phyloP scores from a whole-genome alignment of 2,329 filamentous ascomycete species.

The Penicillium digitatum region DNA sequence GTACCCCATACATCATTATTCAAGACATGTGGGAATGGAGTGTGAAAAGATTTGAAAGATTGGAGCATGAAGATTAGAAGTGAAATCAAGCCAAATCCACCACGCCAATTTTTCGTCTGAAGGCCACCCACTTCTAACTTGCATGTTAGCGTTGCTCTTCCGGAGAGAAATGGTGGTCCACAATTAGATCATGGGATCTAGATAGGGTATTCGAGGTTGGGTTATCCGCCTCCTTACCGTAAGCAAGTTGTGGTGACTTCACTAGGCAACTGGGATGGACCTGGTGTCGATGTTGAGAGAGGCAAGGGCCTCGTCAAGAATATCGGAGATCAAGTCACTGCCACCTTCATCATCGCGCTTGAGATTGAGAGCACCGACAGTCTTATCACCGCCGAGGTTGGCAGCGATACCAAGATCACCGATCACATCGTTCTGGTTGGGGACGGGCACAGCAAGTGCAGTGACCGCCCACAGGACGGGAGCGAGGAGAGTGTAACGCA shows the following conservation, averaged over 20 bases:
- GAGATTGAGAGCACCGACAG: background rate
- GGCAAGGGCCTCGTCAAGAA: background rate
- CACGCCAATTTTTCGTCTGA: background rate
- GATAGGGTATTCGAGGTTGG: background rate
- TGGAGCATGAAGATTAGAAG: background rate
- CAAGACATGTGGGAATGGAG: background rate
- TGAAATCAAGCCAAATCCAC: background rate
- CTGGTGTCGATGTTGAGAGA: background rate
- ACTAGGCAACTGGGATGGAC: background rate
- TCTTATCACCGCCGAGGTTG: background rate
- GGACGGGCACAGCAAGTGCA: slow-evolving; percentile 7
- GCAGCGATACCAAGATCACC: background rate
- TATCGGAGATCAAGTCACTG: background rate
- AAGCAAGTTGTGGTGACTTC: background rate
- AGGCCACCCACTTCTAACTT: background rate
- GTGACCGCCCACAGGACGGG: slow-evolving; percentile 2
- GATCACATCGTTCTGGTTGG: background rate
- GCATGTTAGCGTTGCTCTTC: background rate
- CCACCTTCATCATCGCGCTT: background rate
- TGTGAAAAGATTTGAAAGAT: background rate
- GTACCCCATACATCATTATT: background rate
- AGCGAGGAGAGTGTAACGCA: slow-evolving; percentile 7
- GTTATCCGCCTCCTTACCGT: background rate
- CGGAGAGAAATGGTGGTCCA: background rate
- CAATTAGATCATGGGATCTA: background rate